Evolutionary conservation across 345 rosid genomes (phyloP), one percentile per base, ranked within the genome.

Genomic region (Turritis glabra): DNA sequence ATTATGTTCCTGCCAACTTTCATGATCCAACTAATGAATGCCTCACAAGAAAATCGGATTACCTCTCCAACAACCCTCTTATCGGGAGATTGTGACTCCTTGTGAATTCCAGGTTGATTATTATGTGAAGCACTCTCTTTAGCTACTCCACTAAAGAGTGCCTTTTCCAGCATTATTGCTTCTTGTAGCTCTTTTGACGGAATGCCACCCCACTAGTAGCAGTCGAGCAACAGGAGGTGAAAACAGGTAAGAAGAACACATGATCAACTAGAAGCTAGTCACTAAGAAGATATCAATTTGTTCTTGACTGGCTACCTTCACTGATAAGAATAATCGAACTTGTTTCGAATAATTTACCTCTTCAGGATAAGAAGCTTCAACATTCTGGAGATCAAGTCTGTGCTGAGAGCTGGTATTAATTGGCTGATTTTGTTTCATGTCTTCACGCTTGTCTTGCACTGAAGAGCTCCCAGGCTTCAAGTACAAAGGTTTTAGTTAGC

Each of bases 131-230:
- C 29, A 35, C 61, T 82, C 47, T 61, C 79, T 40, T 21, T 37
- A 62, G 82, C 38, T 76, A 44, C 73, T 80, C 80, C 80, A 79
- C 82, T 75, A 69, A 90, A 88, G 63, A 80, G 77, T 69, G 89
- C 84, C 25, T 78, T 79, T 83, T 90, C 96, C 64, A 90, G 80
- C 82, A 82, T 74, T 52, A 85, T 71, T 33, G 92, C 92, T 71
- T 88, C 89, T 6, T 86, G 84, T 76, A 85, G 87, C 77, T 90
- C 92, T 72, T 81, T 80, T 52, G 88, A 41, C 68, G 91, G 89
- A 74, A 90, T 79, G 72, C 79, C 85, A 75, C 84, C 85, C 91
- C 84, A 88, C 96, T 90, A 78, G 48, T 63, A 44, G 48, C 59
- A 68, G 69, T 67, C 69, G 2, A 19, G 67, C 30, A 71, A 63